These are phyloP conservation scores for Calonectria leucothoes DNA, from an alignment of 2,329 filamentous ascomycete genomes.

Conservation along the genomic window DNA sequence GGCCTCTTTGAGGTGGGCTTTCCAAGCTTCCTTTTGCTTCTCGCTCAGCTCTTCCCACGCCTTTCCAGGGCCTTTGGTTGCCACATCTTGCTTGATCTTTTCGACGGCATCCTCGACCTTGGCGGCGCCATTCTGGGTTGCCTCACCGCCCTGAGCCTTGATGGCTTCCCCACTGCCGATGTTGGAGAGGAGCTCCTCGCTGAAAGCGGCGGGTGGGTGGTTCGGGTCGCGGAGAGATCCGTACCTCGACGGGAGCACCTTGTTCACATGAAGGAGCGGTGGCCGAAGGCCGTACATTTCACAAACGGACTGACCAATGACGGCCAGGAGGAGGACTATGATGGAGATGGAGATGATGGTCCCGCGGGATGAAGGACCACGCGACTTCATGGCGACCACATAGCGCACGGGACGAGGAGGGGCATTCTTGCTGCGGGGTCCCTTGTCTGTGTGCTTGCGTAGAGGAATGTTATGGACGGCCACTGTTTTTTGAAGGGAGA, in stretches of 20 bases:
- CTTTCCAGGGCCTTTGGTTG: constrained; percentile 64
- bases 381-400: constrained; percentile 72
- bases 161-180: constrained; percentile 50
- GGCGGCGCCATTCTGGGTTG: constrained; percentile 46
- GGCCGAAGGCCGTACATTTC: constrained; percentile 70
- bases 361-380: constrained; percentile 60
- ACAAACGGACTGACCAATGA: constrained; percentile 72
- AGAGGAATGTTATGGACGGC: constrained; percentile 85
- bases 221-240: constrained; percentile 44
- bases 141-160: constrained; percentile 47
- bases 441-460: constrained; percentile 54
- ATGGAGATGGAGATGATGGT: constrained; percentile 66
- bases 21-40: constrained; percentile 76
- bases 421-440: constrained; percentile 48
- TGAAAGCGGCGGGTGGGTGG: constrained; percentile 39
- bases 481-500: constrained; percentile 83
- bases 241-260: constrained; percentile 64
- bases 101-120: constrained; percentile 33
- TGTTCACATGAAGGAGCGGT: constrained; percentile 66
- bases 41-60: constrained; percentile 78
- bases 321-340: constrained; percentile 69
- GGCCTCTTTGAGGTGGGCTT: constrained; percentile 72
- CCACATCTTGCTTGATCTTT: constrained; percentile 57
- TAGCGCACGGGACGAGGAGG: constrained; percentile 72
- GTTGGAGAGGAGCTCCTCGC: constrained; percentile 50